Evolutionary conservation across 2,329 filamentous ascomycete genomes (phyloP), one percentile per base, ranked within the genome.

Genomic region (Neofusicoccum sp.): DNA sequence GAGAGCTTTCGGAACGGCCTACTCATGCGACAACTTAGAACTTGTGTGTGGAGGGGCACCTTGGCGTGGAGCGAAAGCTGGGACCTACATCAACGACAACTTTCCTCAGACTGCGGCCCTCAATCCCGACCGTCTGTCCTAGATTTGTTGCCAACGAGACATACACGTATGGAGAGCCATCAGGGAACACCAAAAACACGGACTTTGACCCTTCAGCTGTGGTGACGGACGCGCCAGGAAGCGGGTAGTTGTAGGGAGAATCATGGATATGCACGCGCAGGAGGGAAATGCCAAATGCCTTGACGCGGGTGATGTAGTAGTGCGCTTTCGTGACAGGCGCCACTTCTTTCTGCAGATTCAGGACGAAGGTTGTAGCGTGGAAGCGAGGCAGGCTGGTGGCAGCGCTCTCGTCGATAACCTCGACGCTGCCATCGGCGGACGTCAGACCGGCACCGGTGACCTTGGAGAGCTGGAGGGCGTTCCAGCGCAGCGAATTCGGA

Each of bases 281-380:
- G 31, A 95, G 81, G 1, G 91, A 83, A 3, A 95, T 79, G 0
- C 90, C 86, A n/a, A 90, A 80, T 1, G 83, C 81, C 60, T 84
- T 82, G 60, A 90, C 89, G n/a, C 89, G 85, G 67, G 90, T 87
- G 65, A 95, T 85, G 69, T 91, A 89, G 74, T 92, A 95, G 76
- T 96, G 91, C 4, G 90, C 90, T 75, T 95, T 96, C 68, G 93
- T 85, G 64, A 95, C 84, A 1, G 92, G 90, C 1, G 91, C 81
- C 16, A 93, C 84, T 71, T 93, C 88, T 44, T 82, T 81, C 68
- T 93, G 89, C 2, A 97, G 84, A 67, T 89, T 89, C 67, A 86
- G 85, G 41, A 96, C 80, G 74, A 96, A 96, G 0, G 89, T 91
- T 4, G 90, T 87, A 1, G 91, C 89, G 70, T 96, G 91, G 70